Evolutionary conservation across 306 rosid species (phyloP).

Genomic region (Myrica gale): DNA sequence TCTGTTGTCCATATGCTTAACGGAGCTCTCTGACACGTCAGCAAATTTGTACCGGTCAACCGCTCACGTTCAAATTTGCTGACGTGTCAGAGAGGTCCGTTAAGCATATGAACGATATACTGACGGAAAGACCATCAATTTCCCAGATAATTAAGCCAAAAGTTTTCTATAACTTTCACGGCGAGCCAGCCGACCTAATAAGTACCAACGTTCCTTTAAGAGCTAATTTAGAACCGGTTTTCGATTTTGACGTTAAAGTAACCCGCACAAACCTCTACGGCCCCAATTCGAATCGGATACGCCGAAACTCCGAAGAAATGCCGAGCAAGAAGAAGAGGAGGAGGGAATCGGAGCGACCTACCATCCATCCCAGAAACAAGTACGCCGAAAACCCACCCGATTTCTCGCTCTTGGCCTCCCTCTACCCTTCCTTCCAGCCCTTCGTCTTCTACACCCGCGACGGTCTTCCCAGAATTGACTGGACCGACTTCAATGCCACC

Average conservation of each 20-base stretch:
- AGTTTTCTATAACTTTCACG: no score
- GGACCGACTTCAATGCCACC: slow-evolving; percentile 90
- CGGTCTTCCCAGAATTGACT: slow-evolving; percentile 52
- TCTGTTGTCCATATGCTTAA: no score
- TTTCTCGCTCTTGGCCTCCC: slow-evolving; percentile 67
- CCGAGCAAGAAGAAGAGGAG: slow-evolving; percentile 52
- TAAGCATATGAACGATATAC: no score
- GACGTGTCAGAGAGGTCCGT: no score
- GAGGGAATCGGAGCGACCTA: slow-evolving; percentile 33
- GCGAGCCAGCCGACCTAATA: no score
- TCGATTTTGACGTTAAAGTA: background rate
- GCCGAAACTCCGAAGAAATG: background rate
- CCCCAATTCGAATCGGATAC: background rate
- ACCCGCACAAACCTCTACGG: background rate
- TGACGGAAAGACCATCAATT: no score
- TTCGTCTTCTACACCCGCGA: slow-evolving; percentile 37
- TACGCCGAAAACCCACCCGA: slow-evolving; percentile 78
- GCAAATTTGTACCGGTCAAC: no score
- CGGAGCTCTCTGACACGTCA: no score
- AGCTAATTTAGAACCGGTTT: background rate
- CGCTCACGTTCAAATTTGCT: no score
- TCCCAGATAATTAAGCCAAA: no score
- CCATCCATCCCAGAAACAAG: slow-evolving; percentile 64
- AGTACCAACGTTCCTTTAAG: no score
- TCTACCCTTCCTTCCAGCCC: slow-evolving; percentile 66